phyloP scores from a whole-genome alignment of 148 eudicot genomes.

The Rhododendron williamsianum region DNA sequence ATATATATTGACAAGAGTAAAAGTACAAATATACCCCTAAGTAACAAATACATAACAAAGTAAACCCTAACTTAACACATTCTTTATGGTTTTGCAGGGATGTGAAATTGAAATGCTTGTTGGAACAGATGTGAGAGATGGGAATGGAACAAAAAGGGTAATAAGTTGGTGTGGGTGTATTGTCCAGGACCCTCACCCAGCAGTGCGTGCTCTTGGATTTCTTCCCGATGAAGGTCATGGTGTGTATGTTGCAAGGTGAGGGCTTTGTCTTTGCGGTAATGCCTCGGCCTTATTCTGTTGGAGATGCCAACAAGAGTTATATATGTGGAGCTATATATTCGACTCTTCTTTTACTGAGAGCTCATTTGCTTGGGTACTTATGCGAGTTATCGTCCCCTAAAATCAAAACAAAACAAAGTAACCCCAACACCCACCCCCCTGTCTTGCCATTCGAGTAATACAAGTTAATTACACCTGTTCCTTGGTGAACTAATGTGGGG shows the following conservation, averaged over 20 bases:
- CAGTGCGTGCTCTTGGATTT: constrained; percentile 92
- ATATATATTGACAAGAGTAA: too few relatives aligned
- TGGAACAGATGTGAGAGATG: constrained; percentile 93
- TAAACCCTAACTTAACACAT: too few relatives aligned
- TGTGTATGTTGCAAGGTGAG: constrained; percentile 79
- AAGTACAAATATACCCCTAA: too few relatives aligned
- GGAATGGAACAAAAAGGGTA: constrained; percentile 74
- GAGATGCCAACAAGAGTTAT: not conserved
- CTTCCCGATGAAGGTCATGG: constrained; percentile 97
- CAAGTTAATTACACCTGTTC: not conserved
- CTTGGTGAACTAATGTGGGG: not conserved
- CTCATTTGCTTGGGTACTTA: not conserved
- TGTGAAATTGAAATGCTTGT: constrained; percentile 68
- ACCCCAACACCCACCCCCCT: not conserved
- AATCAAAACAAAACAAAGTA: not conserved
- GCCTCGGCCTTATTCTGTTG: not conserved
- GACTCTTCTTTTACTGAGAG: not conserved
- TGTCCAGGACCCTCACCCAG: constrained; percentile 91
- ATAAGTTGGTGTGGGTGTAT: constrained; percentile 94
- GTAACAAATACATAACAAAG: too few relatives aligned
- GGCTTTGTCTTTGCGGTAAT: not conserved
- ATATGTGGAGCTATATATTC: not conserved
- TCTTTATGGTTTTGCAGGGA: constrained; percentile 47
- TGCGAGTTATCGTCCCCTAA: not conserved
- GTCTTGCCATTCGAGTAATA: not conserved